Conservation (phyloP, 768 basidiomycete genomes). For the Sporobolomyces roseus region DNA sequence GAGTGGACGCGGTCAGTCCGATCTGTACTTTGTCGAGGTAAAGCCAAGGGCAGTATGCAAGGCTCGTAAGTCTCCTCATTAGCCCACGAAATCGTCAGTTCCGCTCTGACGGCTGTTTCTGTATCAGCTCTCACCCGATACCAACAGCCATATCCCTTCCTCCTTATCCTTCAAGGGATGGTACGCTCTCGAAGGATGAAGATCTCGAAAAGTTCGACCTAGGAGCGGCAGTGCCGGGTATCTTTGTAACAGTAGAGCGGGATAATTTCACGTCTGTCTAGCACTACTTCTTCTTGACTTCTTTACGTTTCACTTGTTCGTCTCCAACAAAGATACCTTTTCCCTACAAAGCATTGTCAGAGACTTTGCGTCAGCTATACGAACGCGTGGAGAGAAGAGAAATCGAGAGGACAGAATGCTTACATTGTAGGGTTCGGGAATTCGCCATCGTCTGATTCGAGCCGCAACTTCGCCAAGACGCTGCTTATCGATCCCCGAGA, state of each 20-base stretch:
- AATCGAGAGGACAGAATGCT: background rate
- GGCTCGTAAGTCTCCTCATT: no score
- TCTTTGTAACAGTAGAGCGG: conserved; percentile 3
- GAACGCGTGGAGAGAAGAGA: background rate
- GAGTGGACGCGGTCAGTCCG: background rate
- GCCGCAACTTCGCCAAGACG: conserved; percentile 81
- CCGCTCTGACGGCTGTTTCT: no score
- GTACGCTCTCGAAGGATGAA: no score
- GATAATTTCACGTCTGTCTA: conserved; percentile 2
- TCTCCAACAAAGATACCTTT: conserved; percentile 92
- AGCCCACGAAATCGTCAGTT: no score
- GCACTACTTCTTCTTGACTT: conserved; percentile 87
- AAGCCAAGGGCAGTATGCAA: no score
- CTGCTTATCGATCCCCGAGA: conserved; percentile 84
- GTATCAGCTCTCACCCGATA: background rate
- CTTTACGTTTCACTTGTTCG: conserved; percentile 85
- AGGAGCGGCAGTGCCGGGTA: background rate
- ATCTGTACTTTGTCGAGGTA: no score
- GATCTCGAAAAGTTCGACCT: background rate
- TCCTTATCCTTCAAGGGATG: background rate
- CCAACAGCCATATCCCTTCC: background rate
- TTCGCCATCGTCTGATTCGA: conserved; percentile 72
- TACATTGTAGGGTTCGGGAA: conserved; percentile 94
- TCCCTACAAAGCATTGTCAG: conserved; percentile 18
- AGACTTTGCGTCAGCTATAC: background rate